phyloP scores from a whole-genome alignment of 140 eudicot genomes.

The Erigeron philadelphicus region DNA sequence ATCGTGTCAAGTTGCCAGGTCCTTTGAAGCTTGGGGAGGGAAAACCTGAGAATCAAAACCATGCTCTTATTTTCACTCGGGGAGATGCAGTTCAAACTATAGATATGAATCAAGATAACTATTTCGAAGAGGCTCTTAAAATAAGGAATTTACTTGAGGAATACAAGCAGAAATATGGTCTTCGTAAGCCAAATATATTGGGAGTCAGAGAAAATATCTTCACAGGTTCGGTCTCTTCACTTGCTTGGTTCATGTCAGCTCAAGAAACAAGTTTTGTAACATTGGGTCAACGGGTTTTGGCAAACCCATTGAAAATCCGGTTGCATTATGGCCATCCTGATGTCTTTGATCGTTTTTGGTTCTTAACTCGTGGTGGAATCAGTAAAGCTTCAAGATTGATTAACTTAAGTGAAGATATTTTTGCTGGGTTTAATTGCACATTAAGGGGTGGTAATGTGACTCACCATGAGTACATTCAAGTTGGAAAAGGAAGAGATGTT shows the following conservation, averaged over 20 bases:
- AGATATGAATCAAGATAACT: slow-evolving; percentile 95
- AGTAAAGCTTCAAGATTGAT: slow-evolving; percentile 93
- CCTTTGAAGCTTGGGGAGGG: slow-evolving; percentile 98
- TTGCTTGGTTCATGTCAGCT: slow-evolving; percentile 99
- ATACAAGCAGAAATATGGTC: slow-evolving; percentile 59
- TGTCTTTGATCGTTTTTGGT: slow-evolving; percentile 93
- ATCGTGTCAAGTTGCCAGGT: slow-evolving; percentile 89
- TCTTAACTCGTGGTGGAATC: slow-evolving; percentile 86
- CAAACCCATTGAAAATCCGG: slow-evolving; percentile 82
- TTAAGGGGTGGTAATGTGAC: slow-evolving; percentile 93
- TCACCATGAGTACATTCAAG: slow-evolving; percentile 91
- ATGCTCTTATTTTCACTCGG: slow-evolving; percentile 80
- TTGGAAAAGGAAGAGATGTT: slow-evolving; percentile 93
- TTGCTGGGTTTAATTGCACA: slow-evolving; percentile 97
- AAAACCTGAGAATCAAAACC: slow-evolving; percentile 96
- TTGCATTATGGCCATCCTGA: slow-evolving; percentile 98
- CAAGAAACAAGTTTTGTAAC: slow-evolving; percentile 96
- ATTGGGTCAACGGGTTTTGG: slow-evolving; percentile 92
- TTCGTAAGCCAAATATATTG: slow-evolving; percentile 75
- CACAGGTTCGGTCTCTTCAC: slow-evolving; percentile 90
- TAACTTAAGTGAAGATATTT: slow-evolving; percentile 93
- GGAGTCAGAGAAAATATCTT: slow-evolving; percentile 93
- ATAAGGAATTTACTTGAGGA: slow-evolving; percentile 89
- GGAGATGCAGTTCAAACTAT: slow-evolving; percentile 97
- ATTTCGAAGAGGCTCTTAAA: slow-evolving; percentile 90